These are phyloP conservation scores for Chlamydomonas eustigma DNA, from an alignment of 139 green algal species.

Conservation along the genomic window DNA sequence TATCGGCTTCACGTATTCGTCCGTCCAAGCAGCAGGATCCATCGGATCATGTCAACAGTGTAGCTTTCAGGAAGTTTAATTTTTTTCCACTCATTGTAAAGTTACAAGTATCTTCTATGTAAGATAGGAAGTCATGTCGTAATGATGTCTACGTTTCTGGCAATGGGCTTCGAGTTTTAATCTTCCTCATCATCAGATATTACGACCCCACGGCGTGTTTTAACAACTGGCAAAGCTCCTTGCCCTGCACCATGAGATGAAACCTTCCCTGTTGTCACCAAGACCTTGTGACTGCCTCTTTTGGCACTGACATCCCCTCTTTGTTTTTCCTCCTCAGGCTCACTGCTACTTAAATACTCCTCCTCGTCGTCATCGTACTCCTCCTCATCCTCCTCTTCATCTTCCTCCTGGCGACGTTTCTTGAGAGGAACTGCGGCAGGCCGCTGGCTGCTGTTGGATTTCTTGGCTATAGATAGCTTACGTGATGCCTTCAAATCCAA, in stretches of 20 bases:
- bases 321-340: not conserved
- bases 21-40: too few relatives aligned
- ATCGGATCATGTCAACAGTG: too few relatives aligned
- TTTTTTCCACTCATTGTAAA: too few relatives aligned
- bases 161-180: too few relatives aligned
- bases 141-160: too few relatives aligned
- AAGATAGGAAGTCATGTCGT: too few relatives aligned
- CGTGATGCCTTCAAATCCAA: not conserved
- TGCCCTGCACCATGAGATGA: not conserved
- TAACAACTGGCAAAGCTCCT: not conserved
- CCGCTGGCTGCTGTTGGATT: not conserved
- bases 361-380: constrained; percentile 13
- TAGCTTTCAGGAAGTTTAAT: too few relatives aligned
- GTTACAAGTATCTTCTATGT: too few relatives aligned
- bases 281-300: not conserved
- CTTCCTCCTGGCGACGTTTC: not conserved
- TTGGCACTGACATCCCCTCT: not conserved
- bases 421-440: not conserved
- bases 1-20: too few relatives aligned
- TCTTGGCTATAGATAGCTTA: not conserved
- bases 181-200: constrained; percentile 10
- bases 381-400: constrained; percentile 10
- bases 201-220: constrained; percentile 3
- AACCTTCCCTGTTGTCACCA: not conserved
- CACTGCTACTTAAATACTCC: not conserved